phyloP scores from a whole-genome alignment of 768 basidiomycete species.

The Dacryopinax primogenitus region DNA sequence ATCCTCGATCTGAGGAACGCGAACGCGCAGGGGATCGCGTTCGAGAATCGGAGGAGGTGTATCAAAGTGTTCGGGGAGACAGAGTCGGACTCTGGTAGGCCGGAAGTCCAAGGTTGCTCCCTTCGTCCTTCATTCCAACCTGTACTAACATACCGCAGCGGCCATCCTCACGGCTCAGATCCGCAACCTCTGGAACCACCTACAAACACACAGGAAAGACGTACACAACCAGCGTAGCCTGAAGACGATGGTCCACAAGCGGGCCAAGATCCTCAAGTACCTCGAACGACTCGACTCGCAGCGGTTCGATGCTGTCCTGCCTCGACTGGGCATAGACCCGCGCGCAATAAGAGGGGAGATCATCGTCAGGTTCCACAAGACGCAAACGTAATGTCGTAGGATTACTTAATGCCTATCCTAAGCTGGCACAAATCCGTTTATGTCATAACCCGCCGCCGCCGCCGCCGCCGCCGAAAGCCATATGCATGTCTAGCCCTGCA shows the following conservation, averaged over 20 bases:
- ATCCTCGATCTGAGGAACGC: constrained; percentile 79
- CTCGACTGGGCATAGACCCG: constrained; percentile 62
- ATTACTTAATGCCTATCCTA: neutral
- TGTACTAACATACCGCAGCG: constrained; percentile 34
- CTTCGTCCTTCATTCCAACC: neutral
- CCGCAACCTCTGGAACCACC: constrained; percentile 65
- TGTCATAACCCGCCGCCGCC: too few relatives aligned
- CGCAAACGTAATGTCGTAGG: neutral
- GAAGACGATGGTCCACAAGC: constrained; percentile 62
- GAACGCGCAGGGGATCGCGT: constrained; percentile 72
- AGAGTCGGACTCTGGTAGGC: constrained; percentile 62
- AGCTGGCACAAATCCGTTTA: neutral
- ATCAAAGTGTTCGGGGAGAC: constrained; percentile 63
- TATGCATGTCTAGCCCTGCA: neutral
- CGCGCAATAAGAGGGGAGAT: constrained; percentile 83
- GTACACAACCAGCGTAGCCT: constrained; percentile 61
- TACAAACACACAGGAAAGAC: constrained; percentile 54
- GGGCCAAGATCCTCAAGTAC: constrained; percentile 73
- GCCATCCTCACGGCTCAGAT: constrained; percentile 79
- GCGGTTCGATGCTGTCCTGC: constrained; percentile 62
- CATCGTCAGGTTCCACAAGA: constrained; percentile 33
- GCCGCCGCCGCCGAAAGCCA: neutral
- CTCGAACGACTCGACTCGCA: constrained; percentile 48
- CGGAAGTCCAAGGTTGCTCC: constrained; percentile 77
- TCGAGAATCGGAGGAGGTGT: constrained; percentile 71